A percentile compares a stretch with the other conserved stretches of the same genome.
Evolutionary conservation across 768 basidiomycete species (phyloP).

Genomic region (Roridomyces roridus): DNA sequence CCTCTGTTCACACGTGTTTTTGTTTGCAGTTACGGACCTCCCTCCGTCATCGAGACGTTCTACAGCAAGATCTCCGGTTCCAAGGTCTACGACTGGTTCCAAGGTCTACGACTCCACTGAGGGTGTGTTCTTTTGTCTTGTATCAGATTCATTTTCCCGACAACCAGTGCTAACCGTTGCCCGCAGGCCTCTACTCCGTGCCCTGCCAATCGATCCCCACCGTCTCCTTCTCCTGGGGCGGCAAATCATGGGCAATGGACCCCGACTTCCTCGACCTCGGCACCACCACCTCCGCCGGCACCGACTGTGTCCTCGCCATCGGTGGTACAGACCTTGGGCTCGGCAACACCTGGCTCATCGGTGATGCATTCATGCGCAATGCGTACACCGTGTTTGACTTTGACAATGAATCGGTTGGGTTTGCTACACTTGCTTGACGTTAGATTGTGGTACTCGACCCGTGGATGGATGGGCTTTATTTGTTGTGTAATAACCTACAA

Average conservation of each 20-base stretch:
- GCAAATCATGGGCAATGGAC: slow-evolving; percentile 46
- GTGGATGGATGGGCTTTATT: too few relatives aligned
- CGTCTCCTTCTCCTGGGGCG: slow-evolving; percentile 44
- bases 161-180: too few relatives aligned
- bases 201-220: slow-evolving; percentile 33
- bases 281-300: slow-evolving; percentile 46
- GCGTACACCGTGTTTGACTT: slow-evolving; percentile 51
- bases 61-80: slow-evolving; percentile 10
- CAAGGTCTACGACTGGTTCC: background rate
- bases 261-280: slow-evolving; percentile 48
- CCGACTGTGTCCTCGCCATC: slow-evolving; percentile 55
- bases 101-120: background rate
- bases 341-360: slow-evolving; percentile 41
- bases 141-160: too few relatives aligned
- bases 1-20: too few relatives aligned
- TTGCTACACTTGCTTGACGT: too few relatives aligned
- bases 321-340: slow-evolving; percentile 42
- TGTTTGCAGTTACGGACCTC: too few relatives aligned
- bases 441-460: too few relatives aligned
- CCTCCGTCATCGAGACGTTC: background rate
- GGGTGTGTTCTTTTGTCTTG: background rate
- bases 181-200: slow-evolving; percentile 11
- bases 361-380: slow-evolving; percentile 44
- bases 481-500: too few relatives aligned
- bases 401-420: slow-evolving; percentile 40